Percentiles rank a stretch among this genome's conserved stretches.
phyloP scores from a whole-genome alignment of 257 asterid species.

The Solanum dulcamara region DNA sequence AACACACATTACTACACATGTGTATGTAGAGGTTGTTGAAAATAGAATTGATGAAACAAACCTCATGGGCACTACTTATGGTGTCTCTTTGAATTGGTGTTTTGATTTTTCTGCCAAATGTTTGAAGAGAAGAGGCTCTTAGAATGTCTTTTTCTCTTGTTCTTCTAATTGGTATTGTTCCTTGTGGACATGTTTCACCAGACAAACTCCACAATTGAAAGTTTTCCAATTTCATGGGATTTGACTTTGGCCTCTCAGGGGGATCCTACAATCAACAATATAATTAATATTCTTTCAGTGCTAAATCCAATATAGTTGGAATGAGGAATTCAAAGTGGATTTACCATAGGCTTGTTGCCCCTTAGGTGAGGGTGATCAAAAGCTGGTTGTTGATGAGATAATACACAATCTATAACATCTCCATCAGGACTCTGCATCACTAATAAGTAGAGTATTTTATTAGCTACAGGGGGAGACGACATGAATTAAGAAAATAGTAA shows the following conservation, averaged over 20 bases:
- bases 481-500: background rate
- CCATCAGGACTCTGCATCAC: constrained; percentile 78
- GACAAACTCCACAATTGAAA: background rate
- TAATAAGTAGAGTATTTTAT: background rate
- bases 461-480: background rate
- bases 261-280: background rate
- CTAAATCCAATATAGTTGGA: background rate
- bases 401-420: constrained; percentile 74
- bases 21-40: too few relatives aligned
- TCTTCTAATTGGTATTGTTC: constrained; percentile 7
- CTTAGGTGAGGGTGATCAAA: constrained; percentile 75
- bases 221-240: constrained; percentile 25
- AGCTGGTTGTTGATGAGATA: constrained; percentile 71
- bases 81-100: constrained; percentile 10
- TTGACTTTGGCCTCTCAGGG: background rate
- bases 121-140: background rate
- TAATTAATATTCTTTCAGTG: too few relatives aligned
- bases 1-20: background rate
- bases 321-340: background rate
- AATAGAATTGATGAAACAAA: background rate
- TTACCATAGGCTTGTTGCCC: constrained; percentile 81
- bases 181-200: constrained; percentile 29
- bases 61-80: constrained; percentile 1
- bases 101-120: constrained; percentile 7
- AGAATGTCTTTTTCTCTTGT: constrained; percentile 1